Evolutionary conservation across 225 moss, liverwort and hornwort species (phyloP), one percentile per base, ranked within the genome.

Genomic region (Marchantia polymorpha): DNA sequence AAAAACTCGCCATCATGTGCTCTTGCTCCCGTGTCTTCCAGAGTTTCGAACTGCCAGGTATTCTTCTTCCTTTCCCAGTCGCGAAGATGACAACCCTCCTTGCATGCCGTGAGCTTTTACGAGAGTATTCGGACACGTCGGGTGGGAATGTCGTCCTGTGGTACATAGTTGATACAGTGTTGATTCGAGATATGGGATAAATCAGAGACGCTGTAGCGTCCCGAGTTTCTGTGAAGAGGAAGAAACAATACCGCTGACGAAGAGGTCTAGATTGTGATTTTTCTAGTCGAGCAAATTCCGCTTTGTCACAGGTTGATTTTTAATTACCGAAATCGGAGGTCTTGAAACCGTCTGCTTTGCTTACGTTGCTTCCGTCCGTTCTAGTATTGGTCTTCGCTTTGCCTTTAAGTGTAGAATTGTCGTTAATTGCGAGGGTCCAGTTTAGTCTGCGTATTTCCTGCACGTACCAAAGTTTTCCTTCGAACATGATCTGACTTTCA

Each of bases 11-110:
- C 48, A 16, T 50, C 64, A 0, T 6, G 49, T 26, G 64, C 50
- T 19, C 26, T 65, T 64, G 20, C 47, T 77, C 49, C 49, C 14
- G 49, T 65, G 15, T 65, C 77, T 29, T 11, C 65, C 39, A 64
- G 50, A 11, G 47, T 14, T 52, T 64, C 47, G 12, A 51, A 26
- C 64, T 65, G 27, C 26, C 77, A 77, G 77, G 77, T 77, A 52
- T 10, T 23, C 27, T 56, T 30, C 0, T 0, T 15, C 1, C 15
- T 25, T 52, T 51, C 11, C 64, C 7, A 64, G 23, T n/a, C 23
- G 47, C 25, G 72, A 39, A 39, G 39, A 39, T 39, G 39, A 39
- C 39, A 39, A 39, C 3, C 5, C 5, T 39, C 39, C 39, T 39
- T 39, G 39, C 39, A 39, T 2, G 5, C 39, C 39, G 39, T 39